Base-by-base conservation (phyloP, 805 yeast genomes). In the Pichia kluyveri region DNA sequence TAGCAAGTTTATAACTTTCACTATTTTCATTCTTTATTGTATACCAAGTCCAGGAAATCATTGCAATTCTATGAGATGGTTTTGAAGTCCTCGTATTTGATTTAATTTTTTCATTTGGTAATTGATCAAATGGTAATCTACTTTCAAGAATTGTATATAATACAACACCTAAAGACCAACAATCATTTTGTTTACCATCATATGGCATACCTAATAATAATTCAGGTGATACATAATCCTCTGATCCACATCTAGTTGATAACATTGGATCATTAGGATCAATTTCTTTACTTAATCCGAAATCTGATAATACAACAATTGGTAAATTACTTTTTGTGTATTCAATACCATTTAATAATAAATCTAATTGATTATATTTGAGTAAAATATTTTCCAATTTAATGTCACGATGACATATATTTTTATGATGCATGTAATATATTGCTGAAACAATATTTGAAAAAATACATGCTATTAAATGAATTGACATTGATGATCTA, bases 161-260 rank as follows among this genome's bases (percentile, higher is more conserved):
- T n/a, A 90, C 69, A 3, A 93, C 98, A 2, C 99, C 99, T 10
- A 90, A 64, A 1, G 97, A 87, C 99, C 99, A 93, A 18, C 90
- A 72, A 63, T 93, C 99, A 43, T 93, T 83, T 54, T 86, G 80
- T 45, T 85, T 76, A 12, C 99, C 99, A 58, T 91, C 91, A 60
- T 93, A 93, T 8, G 88, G 83, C 48, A 86, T 72, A 1, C 98
- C 98, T 79, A 93, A 78, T 38, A 93, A 69, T 26, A 93, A 67
- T 60, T 93, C 99, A 0, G 99, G 99, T 0, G 96, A 83, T 8
- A 93, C 96, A 58, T 93, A 93, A 62, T 93, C 99, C 53, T 87
- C 96, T 1, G 96, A 86, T 0, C 99, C 99, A 64, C 99, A 93
- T 51, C 98, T 68, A 1, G 98, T 91, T 3, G 86, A 75, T 27